Base-by-base conservation (phyloP, 2,329 filamentous ascomycete genomes). In the Sphaerostilbella broomeana region DNA sequence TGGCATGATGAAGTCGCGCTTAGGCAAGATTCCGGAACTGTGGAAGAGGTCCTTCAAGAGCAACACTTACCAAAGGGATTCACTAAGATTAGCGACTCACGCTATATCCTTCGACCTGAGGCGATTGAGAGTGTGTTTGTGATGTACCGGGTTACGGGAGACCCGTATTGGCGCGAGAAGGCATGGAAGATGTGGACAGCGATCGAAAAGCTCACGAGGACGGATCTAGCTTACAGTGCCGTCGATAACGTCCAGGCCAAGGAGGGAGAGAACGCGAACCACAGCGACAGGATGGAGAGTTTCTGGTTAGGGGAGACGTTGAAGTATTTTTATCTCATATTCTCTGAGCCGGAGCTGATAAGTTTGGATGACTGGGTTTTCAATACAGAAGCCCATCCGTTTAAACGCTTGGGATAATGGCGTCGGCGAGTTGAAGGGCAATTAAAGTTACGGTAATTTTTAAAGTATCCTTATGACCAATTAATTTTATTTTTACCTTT, bases 101-200 rank as follows among this genome's bases (percentile, higher is more conserved):
- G 69, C 40, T 84, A 84, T 53, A 72, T 83, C 16, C 66, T 85
- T 25, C 73, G 80, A 44, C 81, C 83, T 16, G 84, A 88, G 61
- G 83, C 84, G 4, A 85, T 88, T 42, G 84, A 88, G 62, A 84
- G 79, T 15, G 77, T 88, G 12, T 88, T 84, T 60, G 75, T 84
- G 56, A 77, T 87, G 70, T 83, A 79, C 57, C 75, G 83, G 41
- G 68, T 84, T 38, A 87, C 82, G 0, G 83, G 82, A 21, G 73
- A 84, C 47, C 47, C 65, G 2, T 63, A 68, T 35, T 84, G 76
- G 69, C 75, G 75, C 49, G 72, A 81, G 37, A 77, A 75, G 49
- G 84, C 81, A 1, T 86, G 83, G 82, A 66, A 67, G 36, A 86
- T 87, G 80, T 85, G 85, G 53, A 55, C 70, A 35, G 70, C 75